Conservation (phyloP, 371 early-diverging fungal genomes). For the Rhizopus sp. region DNA sequence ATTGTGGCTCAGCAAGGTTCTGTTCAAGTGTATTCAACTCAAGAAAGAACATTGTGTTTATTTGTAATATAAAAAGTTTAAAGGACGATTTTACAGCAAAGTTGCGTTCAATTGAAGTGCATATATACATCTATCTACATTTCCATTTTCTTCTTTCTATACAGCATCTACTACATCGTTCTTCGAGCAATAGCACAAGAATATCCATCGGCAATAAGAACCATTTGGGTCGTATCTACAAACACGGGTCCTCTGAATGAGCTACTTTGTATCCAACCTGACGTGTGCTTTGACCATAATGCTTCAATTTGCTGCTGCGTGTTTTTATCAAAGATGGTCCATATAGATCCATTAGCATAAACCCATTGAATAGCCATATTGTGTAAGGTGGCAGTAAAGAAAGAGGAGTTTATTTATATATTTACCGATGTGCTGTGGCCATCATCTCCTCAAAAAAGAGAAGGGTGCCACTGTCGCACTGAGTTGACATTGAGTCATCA, state of each 20-base stretch:
- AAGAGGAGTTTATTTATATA: not conserved
- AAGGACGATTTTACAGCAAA: no score
- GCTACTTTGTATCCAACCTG: slow-evolving; percentile 20
- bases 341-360: slow-evolving; percentile 24
- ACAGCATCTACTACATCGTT: not conserved
- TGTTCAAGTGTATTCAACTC: no score
- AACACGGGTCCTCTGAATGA: slow-evolving; percentile 17
- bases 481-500: no score
- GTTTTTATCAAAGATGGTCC: slow-evolving; percentile 16
- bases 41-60: no score
- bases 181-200: slow-evolving; percentile 21
- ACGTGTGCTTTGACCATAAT: slow-evolving; percentile 12
- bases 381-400: not conserved
- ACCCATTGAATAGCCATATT: slow-evolving; percentile 19
- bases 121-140: no score
- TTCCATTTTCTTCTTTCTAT: not conserved
- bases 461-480: no score
- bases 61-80: no score
- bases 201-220: slow-evolving; percentile 11
- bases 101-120: no score
- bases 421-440: not conserved
- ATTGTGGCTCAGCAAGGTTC: no score
- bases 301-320: slow-evolving; percentile 18
- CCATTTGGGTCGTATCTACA: slow-evolving; percentile 19
- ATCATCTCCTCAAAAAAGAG: no score